Base-by-base conservation (phyloP, 2,329 filamentous ascomycete genomes). In the Fusarium sublunatum region DNA sequence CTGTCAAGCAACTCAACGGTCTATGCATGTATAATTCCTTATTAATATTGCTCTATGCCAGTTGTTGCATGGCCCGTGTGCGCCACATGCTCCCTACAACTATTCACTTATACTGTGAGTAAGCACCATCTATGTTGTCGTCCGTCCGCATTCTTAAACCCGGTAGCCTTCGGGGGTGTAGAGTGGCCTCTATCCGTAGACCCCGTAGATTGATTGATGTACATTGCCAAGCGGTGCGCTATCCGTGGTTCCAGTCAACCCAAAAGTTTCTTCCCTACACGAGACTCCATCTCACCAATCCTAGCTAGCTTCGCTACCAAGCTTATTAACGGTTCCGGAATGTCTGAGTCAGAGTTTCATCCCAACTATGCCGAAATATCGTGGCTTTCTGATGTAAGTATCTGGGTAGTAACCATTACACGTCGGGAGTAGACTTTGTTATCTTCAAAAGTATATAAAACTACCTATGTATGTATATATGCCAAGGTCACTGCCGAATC, bases 391-490 rank as follows among this genome's bases (percentile, higher is more conserved):
- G 15, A 29, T 41, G 31, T 26, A 40, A 25, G 49, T 22, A 39
- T 24, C 46, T 26, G 5, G n/a, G 22, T 32, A 26, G 6, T 22
- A 44, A 32, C 26, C 7, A 19, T 38, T 26, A 32, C 29, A 28
- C 31, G 3, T 19, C 19, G 19, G 9, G 22, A 42, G 38, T 19
- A 34, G 12, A 28, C 11, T 12, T 19, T 36, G 15, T 25, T 34
- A 50, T 46, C 40, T 25, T 38, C 38, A 45, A 49, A 41, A 36
- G 36, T 58, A 65, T 65, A 62, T 58, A 53, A 19, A 48, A 41
- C 48, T 65, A 62, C 49, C 57, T 65, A 65, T 58, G 59, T 58
- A 42, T 52, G 32, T 65, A 58, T 64, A 62, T 65, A 48, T 52
- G 52, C 45, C 51, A 52, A 39, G 53, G 44, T 42, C 52, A 49